Percentiles rank a stretch among this genome's conserved stretches.
Conservation (phyloP, 495 filamentous ascomycete genomes). For the Lophium mytilinum region DNA sequence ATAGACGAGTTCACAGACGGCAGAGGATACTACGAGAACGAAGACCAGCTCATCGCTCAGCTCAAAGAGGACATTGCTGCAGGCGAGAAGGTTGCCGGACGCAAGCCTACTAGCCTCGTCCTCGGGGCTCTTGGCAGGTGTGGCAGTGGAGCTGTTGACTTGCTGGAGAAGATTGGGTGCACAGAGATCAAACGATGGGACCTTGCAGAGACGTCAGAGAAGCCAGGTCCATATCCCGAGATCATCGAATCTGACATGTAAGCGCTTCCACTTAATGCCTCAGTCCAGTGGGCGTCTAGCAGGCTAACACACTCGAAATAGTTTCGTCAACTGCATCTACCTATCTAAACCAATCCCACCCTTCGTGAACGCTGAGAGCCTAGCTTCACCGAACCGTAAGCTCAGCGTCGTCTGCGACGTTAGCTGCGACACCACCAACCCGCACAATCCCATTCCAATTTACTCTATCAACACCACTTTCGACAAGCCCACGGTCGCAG, state of each 20-base stretch:
- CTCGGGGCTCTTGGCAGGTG: constrained; percentile 74
- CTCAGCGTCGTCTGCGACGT: constrained; percentile 88
- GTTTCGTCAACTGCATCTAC: constrained; percentile 66
- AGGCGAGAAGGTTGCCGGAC: constrained; percentile 48
- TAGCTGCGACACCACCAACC: constrained; percentile 49
- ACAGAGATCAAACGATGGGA: constrained; percentile 84
- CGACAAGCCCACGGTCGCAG: constrained; percentile 42
- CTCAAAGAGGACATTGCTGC: constrained; percentile 59
- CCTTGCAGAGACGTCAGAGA: constrained; percentile 75
- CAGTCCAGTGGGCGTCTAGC: too few relatives aligned
- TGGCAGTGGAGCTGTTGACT: constrained; percentile 74
- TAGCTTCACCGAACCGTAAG: constrained; percentile 59
- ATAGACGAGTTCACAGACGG: constrained; percentile 44
- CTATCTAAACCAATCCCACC: constrained; percentile 59
- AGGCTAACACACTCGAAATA: neutral
- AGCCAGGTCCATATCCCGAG: constrained; percentile 76
- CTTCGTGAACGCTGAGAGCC: constrained; percentile 64
- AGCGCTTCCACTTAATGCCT: neutral
- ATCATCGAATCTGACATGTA: constrained; percentile 59
- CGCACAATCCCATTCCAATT: constrained; percentile 56
- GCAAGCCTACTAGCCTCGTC: constrained; percentile 46
- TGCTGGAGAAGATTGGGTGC: constrained; percentile 68
- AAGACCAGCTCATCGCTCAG: constrained; percentile 61
- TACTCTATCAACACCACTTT: constrained; percentile 42
- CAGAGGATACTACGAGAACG: constrained; percentile 55